Percentiles rank a stretch among this genome's conserved stretches.
Conservation (phyloP, 208 protist species). For the Acanthamoeba royreba region DNA sequence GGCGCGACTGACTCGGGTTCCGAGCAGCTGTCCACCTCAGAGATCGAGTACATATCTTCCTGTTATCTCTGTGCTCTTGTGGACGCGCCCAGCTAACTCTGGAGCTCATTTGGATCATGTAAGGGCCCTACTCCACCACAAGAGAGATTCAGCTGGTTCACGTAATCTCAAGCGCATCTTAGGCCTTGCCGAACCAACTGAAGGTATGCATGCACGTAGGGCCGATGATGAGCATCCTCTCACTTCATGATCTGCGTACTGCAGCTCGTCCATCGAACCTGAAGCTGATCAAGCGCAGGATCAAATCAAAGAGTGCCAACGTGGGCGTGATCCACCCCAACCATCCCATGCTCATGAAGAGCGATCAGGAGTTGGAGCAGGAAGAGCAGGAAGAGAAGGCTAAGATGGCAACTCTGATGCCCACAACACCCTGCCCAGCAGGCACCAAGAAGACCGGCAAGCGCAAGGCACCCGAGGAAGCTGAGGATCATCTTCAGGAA, state of each 20-base stretch:
- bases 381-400: not conserved
- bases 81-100: not conserved
- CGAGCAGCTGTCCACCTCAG: not conserved
- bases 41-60: not conserved
- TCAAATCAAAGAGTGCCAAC: not conserved
- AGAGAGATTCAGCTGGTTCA: not conserved
- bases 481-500: not conserved
- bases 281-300: not conserved
- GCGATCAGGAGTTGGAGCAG: not conserved
- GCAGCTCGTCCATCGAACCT: not conserved
- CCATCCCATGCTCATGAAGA: not conserved
- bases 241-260: not conserved
- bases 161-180: slow-evolving; percentile 1
- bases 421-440: not conserved
- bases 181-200: not conserved
- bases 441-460: not conserved
- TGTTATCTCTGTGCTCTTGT: not conserved
- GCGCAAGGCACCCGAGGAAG: not conserved
- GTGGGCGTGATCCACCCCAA: not conserved
- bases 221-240: not conserved
- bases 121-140: not conserved
- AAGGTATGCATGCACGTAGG: not conserved
- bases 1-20: not conserved
- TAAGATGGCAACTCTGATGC: not conserved
- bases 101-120: no score